phyloP scores from a whole-genome alignment of 169 alveolate genomes.

The Plasmodium coatneyi region DNA sequence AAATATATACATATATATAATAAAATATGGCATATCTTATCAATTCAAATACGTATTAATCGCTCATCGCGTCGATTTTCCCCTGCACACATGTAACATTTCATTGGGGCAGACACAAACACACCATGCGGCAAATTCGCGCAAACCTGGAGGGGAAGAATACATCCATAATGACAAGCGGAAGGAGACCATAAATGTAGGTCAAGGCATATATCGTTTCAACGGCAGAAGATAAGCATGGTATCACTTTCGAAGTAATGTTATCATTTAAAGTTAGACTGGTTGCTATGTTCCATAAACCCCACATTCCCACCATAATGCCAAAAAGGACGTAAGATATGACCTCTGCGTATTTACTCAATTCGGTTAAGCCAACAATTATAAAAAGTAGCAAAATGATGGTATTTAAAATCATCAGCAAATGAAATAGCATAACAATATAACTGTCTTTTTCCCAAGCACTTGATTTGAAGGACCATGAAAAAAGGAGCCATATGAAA shows the following conservation, averaged over 20 bases:
- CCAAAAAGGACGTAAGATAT: conserved; percentile 71
- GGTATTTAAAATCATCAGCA: conserved; percentile 65
- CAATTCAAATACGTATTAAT: not conserved
- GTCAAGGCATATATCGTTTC: conserved; percentile 75
- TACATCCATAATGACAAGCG: conserved; percentile 78
- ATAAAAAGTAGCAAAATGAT: conserved; percentile 43
- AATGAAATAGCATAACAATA: conserved; percentile 65
- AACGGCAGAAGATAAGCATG: conserved; percentile 33
- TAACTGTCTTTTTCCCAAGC: conserved; percentile 56
- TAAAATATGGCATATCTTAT: not conserved
- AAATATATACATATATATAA: not conserved
- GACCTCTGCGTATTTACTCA: conserved; percentile 71
- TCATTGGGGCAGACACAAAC: not conserved
- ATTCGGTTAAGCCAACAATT: conserved; percentile 12
- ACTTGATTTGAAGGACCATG: conserved; percentile 64
- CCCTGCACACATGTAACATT: not conserved
- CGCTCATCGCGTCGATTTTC: not conserved
- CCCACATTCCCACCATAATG: conserved; percentile 76
- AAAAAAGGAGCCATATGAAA: conserved; percentile 73
- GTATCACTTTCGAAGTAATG: not conserved
- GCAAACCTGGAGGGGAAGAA: conserved; percentile 78
- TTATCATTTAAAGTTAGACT: conserved; percentile 33
- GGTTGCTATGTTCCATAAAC: conserved; percentile 75
- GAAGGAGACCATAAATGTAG: conserved; percentile 76
- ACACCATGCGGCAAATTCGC: not conserved